Evolutionary conservation across 371 early-diverging fungal genomes (phyloP).

Genomic region (Mucor plumbeus): DNA sequence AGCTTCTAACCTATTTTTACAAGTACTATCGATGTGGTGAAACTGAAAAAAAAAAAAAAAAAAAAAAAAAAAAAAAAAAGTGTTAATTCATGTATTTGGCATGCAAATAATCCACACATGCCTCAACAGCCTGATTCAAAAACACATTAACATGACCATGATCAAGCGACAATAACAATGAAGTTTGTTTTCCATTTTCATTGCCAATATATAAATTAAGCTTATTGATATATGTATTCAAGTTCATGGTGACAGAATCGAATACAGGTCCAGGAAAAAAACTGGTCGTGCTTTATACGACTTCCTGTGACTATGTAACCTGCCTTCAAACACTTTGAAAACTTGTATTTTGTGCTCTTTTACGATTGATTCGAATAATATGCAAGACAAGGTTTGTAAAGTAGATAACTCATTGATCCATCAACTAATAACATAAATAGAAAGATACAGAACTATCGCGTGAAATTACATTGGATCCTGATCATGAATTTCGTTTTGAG

Average conservation of each 20-base stretch:
- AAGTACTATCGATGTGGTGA: slow-evolving; percentile 36
- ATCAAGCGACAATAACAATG: slow-evolving; percentile 29
- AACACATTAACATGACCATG: slow-evolving; percentile 29
- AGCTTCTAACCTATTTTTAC: slow-evolving; percentile 30
- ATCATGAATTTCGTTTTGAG: slow-evolving; percentile 80
- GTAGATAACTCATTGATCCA: not conserved
- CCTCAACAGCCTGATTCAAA: slow-evolving; percentile 23
- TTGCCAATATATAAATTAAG: slow-evolving; percentile 18
- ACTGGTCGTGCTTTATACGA: not conserved
- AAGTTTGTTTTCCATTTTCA: slow-evolving; percentile 36
- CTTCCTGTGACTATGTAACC: not conserved
- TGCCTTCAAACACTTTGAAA: not conserved
- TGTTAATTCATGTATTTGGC: not conserved
- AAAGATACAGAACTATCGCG: slow-evolving; percentile 30
- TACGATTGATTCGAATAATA: not conserved
- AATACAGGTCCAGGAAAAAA: not conserved
- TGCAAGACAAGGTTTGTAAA: not conserved
- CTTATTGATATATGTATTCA: slow-evolving; percentile 24
- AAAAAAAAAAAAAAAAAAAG: not conserved
- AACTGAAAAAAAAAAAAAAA: slow-evolving; percentile 6
- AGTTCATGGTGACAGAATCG: not conserved
- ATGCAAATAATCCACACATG: slow-evolving; percentile 8
- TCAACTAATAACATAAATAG: slow-evolving; percentile 5
- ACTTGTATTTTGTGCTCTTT: not conserved
- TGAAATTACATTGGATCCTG: slow-evolving; percentile 55